A percentile compares a stretch with the other conserved stretches of the same genome.
phyloP scores from a whole-genome alignment of 1,284 basidiomycete genomes.

The Sphagnurus paluster region DNA sequence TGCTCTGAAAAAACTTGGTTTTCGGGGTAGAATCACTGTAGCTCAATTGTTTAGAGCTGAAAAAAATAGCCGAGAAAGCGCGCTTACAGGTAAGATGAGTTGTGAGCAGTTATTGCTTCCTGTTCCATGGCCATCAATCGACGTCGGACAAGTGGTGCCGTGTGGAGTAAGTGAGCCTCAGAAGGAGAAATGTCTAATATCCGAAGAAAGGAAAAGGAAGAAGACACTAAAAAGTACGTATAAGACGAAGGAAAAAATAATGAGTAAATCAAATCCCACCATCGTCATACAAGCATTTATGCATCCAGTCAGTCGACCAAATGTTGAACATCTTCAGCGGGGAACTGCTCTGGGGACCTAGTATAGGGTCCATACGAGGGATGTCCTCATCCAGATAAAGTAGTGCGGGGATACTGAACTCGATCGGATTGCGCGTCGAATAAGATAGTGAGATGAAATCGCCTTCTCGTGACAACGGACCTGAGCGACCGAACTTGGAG shows the following conservation, averaged over 20 bases:
- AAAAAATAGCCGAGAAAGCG: conserved; percentile 1
- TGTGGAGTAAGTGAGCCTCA: conserved; percentile 65
- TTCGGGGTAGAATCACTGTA: conserved; percentile 57
- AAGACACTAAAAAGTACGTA: conserved; percentile 31
- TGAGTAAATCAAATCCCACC: conserved; percentile 41
- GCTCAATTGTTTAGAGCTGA: conserved; percentile 16
- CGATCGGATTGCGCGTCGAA: conserved; percentile 86
- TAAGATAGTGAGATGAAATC: conserved; percentile 84
- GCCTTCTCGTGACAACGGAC: conserved; percentile 81
- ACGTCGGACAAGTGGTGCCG: conserved; percentile 56
- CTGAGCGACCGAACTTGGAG: conserved; percentile 80
- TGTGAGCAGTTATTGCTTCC: conserved; percentile 43
- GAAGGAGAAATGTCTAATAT: conserved; percentile 63
- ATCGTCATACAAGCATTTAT: conserved; percentile 66
- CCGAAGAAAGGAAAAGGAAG: conserved; percentile 78
- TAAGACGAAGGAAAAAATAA: conserved; percentile 8
- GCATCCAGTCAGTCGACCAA: conserved; percentile 85
- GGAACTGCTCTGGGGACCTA: conserved; percentile 61
- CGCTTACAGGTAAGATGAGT: conserved; percentile 52
- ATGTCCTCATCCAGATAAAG: conserved; percentile 81
- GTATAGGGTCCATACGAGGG: conserved; percentile 58
- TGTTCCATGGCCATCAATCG: conserved; percentile 47
- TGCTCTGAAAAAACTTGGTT: too few relatives aligned
- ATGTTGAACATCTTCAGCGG: conserved; percentile 84
- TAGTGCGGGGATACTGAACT: conserved; percentile 74